Base-by-base conservation (phyloP, 352 stramenopile genomes). In the Globisporangium megalacanthum region DNA sequence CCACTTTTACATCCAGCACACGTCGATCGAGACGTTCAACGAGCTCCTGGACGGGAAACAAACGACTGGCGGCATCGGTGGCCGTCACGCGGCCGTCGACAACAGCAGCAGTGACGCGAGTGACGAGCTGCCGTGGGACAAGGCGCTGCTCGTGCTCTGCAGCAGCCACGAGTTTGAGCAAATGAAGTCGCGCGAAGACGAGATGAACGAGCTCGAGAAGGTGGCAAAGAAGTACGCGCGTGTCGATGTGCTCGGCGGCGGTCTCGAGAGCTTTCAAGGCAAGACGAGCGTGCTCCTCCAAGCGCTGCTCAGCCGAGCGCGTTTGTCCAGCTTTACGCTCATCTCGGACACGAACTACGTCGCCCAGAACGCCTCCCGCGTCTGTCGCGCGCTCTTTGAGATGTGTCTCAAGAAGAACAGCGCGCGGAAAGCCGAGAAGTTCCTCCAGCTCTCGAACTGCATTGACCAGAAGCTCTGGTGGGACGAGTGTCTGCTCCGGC, bases 341-440 rank as follows among this genome's bases (percentile, higher is more conserved):
- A 98, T 98, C 57, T 98, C 93, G 9, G 98, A 99, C 77, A 99
- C 94, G 4, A 99, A 99, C 62, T 99, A 99, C 76, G 96, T 99
- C 6, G 96, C 95, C 17, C 97, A 99, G 53, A 99, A 99, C 68
- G 97, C 96, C 9, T 96, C 94, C 37, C 87, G 98, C 49, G 96
- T 99, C 31, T 94, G 96, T 14, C 86, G 97, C 22, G 97, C 97
- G 22, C 72, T 99, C 36, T 99, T 99, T 77, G 98, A 99, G 74
- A 99, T 99, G 56, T 98, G 80, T 31, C 58, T 98, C 42, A 94
- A 96, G 62, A 92, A 95, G 54, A 83, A 95, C 51, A 96, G 81
- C 63, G 83, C 82, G 22, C 69, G 70, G 4, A 78, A 89, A n/a
- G 88, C 89, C 0, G 73, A 97, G 20, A 98, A 96, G 59, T 95